Conservation (phyloP, 495 filamentous ascomycete genomes). For the Penicillium bovifimosum region DNA sequence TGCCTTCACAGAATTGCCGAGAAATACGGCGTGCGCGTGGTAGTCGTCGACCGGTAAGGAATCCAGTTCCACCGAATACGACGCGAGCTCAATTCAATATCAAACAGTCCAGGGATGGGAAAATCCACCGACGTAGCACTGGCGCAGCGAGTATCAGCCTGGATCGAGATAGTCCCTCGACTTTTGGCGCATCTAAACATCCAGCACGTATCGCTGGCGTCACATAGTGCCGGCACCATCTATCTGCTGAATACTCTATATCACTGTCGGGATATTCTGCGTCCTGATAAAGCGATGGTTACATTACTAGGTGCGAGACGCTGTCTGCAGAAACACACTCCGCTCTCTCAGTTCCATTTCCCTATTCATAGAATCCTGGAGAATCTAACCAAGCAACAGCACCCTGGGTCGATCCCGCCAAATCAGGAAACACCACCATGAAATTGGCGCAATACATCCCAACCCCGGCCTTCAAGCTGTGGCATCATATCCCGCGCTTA, state of each 20-base stretch:
- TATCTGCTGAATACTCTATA: slow-evolving; percentile 42
- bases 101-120: slow-evolving; percentile 33
- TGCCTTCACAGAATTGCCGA: slow-evolving; percentile 25
- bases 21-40: slow-evolving; percentile 24
- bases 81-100: no score
- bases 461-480: slow-evolving; percentile 24
- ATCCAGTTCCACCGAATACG: background rate
- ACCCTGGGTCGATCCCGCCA: slow-evolving; percentile 44
- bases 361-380: background rate
- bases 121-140: slow-evolving; percentile 39
- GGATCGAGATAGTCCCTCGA: slow-evolving; percentile 40
- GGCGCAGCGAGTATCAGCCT: slow-evolving; percentile 30
- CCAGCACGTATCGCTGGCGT: slow-evolving; percentile 33
- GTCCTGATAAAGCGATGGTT: slow-evolving; percentile 30
- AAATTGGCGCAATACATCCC: slow-evolving; percentile 26
- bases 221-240: slow-evolving; percentile 44
- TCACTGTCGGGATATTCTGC: slow-evolving; percentile 32
- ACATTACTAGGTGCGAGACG: slow-evolving; percentile 29
- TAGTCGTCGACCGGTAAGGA: slow-evolving; percentile 25
- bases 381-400: slow-evolving; percentile 18
- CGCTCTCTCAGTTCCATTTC: no score
- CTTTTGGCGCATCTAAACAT: slow-evolving; percentile 37
- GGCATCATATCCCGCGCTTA: slow-evolving; percentile 32
- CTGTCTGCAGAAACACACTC: background rate
- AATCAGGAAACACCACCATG: slow-evolving; percentile 28